These are phyloP conservation scores for Lachancea cidri DNA, from an alignment of 805 yeast genomes.

Conservation along the genomic window DNA sequence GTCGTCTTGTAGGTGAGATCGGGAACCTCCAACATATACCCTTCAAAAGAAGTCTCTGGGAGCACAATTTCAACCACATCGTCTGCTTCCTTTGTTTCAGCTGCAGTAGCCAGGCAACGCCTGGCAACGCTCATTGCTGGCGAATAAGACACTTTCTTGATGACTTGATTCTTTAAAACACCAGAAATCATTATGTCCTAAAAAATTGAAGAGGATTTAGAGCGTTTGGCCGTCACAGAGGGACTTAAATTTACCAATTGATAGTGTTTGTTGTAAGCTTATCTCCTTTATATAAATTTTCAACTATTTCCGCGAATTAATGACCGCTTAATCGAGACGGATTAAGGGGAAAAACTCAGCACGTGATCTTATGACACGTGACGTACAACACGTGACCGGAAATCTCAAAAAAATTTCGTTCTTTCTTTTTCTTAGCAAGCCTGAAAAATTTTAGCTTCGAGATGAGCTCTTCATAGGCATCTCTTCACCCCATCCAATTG, in stretches of 20 bases:
- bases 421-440: neutral
- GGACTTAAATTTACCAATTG: neutral
- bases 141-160: neutral
- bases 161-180: neutral
- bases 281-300: neutral
- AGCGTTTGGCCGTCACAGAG: neutral
- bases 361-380: neutral
- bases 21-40: conserved; percentile 75
- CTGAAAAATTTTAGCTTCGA: conserved; percentile 9
- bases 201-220: neutral
- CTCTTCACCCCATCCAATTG: neutral
- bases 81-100: conserved; percentile 14
- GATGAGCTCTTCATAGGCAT: conserved; percentile 7
- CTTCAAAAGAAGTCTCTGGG: conserved; percentile 79
- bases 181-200: conserved; percentile 1
- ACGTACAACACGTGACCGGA: neutral
- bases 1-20: conserved; percentile 69
- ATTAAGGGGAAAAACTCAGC: neutral
- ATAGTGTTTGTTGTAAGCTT: neutral
- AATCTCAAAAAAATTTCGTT: neutral
- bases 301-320: neutral
- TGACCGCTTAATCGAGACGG: neutral
- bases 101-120: conserved; percentile 18
- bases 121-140: neutral
- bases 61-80: conserved; percentile 48